Base-by-base conservation (phyloP, 768 basidiomycete species). In the Suillus hirtellus region DNA sequence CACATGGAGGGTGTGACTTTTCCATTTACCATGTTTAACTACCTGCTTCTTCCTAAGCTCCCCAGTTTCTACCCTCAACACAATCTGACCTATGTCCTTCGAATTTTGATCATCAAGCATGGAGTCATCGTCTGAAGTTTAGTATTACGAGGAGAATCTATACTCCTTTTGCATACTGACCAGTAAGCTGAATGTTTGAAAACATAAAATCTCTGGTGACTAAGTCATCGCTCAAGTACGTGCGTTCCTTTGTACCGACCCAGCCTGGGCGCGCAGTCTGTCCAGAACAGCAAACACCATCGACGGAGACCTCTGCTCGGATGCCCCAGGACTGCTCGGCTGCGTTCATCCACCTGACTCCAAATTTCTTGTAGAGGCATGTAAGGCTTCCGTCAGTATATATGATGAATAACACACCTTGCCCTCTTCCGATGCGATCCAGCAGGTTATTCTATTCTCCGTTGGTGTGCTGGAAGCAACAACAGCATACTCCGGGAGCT, bases 371-470 rank as follows among this genome's bases (percentile, higher is more conserved):
- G 24, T 27, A 3, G 49, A 50, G 24, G 24, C 15, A 27, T 17
- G 34, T 4, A 63, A 50, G 11, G 24, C 17, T 38, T 56, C 31
- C 5, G 4, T 5, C 54, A 10, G 35, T 62, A 24, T 44, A 2
- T 43, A 11, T 49, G 60, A 38, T 34, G 40, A 12, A 40, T 5
- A 3, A 35, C 58, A 11, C n/a, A 67, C 71, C 55, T 71, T 72
- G 60, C 67, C 69, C 9, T 65, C 66, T 59, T 72, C 64, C 0
- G 71, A 71, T 15, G 69, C 60, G 21, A 71, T 62, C 67, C 68
- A 72, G 44, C 71, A 72, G 17, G 65, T 67, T 12, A 44, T 62
- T n/a, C 53, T 43, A 4, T 71, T 68, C 24, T 40, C 38, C 2
- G 17, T 42, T 11, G 38, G 17, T 27, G 63, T 59, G 35, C 19